Evolutionary conservation across 768 basidiomycete species (phyloP).

Genomic region (Lactarius vividus): DNA sequence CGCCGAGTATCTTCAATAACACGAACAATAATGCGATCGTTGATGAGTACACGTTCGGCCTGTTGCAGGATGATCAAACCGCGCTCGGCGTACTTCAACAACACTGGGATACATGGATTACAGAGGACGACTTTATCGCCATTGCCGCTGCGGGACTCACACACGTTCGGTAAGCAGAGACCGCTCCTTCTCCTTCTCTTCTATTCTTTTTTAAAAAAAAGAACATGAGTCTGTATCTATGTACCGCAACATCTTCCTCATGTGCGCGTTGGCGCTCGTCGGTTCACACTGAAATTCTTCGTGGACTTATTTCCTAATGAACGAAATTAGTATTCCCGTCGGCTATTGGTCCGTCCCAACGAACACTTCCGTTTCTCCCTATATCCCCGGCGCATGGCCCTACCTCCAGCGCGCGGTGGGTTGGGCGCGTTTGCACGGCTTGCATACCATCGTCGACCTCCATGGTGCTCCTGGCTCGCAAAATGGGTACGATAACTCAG

Average conservation of each 20-base stretch:
- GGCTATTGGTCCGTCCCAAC: slow-evolving; percentile 83
- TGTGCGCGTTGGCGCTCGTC: background rate
- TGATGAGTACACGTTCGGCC: slow-evolving; percentile 63
- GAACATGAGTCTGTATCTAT: background rate
- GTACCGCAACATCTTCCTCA: background rate
- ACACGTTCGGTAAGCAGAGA: slow-evolving; percentile 55
- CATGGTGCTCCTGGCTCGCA: slow-evolving; percentile 67
- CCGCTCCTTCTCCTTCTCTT: background rate
- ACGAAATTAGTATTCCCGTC: slow-evolving; percentile 53
- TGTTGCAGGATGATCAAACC: slow-evolving; percentile 44
- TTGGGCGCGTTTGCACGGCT: slow-evolving; percentile 58
- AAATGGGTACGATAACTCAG: slow-evolving; percentile 73
- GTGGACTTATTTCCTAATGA: background rate
- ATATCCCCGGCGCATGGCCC: slow-evolving; percentile 62
- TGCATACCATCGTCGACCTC: slow-evolving; percentile 73
- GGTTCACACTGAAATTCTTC: background rate
- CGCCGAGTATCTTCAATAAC: slow-evolving; percentile 66
- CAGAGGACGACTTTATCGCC: slow-evolving; percentile 64
- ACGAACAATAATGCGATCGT: slow-evolving; percentile 55
- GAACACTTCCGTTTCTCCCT: slow-evolving; percentile 50
- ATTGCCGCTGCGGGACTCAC: slow-evolving; percentile 67
- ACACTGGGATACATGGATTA: slow-evolving; percentile 68
- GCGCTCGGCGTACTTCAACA: slow-evolving; percentile 45
- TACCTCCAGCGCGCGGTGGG: slow-evolving; percentile 60
- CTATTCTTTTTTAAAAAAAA: background rate